These are phyloP conservation scores for Fusarium sp. DNA, from an alignment of 2,329 filamentous ascomycete genomes.

Conservation along the genomic window DNA sequence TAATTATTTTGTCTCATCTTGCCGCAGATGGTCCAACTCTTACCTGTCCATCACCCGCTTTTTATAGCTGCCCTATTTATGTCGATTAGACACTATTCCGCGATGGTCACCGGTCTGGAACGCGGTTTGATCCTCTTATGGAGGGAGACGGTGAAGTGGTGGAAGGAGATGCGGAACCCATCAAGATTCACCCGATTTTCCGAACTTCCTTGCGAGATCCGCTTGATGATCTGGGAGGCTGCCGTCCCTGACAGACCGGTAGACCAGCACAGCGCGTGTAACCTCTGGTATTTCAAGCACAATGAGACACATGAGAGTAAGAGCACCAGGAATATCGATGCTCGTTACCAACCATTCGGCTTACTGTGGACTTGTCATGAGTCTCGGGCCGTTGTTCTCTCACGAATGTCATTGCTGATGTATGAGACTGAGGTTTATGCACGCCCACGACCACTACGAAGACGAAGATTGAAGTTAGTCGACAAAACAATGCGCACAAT, in stretches of 20 bases:
- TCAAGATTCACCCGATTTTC: neutral
- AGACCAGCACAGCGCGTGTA: neutral
- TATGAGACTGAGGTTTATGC: neutral
- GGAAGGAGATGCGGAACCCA: neutral
- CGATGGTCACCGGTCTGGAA: rapidly evolving
- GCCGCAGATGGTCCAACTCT: neutral
- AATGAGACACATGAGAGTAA: neutral
- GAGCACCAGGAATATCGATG: neutral
- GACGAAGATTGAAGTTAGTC: neutral
- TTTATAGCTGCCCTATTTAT: neutral
- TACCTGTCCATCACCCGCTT: neutral
- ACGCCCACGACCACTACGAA: too few species aligned
- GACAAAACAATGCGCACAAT: neutral
- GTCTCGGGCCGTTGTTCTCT: neutral
- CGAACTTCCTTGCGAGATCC: neutral
- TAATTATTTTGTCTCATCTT: neutral
- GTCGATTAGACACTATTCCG: neutral
- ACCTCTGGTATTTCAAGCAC: neutral
- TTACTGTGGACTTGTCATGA: neutral
- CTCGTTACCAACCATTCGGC: neutral
- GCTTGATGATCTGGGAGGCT: conserved; percentile 10
- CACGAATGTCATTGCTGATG: neutral
- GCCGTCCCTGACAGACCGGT: neutral
- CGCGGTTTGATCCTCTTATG: neutral
- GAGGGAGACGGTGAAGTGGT: neutral